Percentiles rank a stretch among this genome's conserved stretches.
Evolutionary conservation across 176 grass and related monocot genomes (phyloP).

Genomic region (Oryza meyeriana): DNA sequence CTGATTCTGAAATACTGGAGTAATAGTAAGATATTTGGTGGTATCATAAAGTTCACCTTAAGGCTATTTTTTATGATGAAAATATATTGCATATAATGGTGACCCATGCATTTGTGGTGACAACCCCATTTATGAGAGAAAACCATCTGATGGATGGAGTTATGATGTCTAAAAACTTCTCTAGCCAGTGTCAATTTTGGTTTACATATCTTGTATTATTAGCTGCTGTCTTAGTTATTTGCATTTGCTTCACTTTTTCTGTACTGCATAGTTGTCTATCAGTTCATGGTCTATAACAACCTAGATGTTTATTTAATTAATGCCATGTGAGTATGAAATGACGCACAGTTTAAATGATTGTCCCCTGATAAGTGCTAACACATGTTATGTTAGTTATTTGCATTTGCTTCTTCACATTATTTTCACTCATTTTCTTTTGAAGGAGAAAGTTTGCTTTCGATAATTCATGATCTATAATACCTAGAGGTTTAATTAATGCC

Average conservation of each 20-base stretch:
- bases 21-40: background rate
- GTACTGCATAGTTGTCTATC: background rate
- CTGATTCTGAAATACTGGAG: background rate
- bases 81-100: background rate
- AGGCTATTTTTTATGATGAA: background rate
- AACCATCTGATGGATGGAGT: background rate
- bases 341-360: background rate
- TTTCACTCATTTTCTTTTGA: background rate
- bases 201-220: background rate
- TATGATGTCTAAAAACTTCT: background rate
- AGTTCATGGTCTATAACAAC: background rate
- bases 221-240: background rate
- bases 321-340: background rate
- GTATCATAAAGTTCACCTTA: background rate
- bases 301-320: background rate
- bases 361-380: background rate
- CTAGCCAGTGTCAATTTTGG: background rate
- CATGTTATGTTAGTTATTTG: slow-evolving; percentile 7
- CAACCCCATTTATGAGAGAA: background rate
- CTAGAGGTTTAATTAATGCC: background rate
- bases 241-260: background rate
- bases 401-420: background rate
- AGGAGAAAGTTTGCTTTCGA: background rate
- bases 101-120: background rate
- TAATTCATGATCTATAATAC: background rate